Evolutionary conservation across 192 early-diverging fungal genomes (phyloP), one percentile per base, ranked within the genome.

Genomic region (Oehlia diaphana): DNA sequence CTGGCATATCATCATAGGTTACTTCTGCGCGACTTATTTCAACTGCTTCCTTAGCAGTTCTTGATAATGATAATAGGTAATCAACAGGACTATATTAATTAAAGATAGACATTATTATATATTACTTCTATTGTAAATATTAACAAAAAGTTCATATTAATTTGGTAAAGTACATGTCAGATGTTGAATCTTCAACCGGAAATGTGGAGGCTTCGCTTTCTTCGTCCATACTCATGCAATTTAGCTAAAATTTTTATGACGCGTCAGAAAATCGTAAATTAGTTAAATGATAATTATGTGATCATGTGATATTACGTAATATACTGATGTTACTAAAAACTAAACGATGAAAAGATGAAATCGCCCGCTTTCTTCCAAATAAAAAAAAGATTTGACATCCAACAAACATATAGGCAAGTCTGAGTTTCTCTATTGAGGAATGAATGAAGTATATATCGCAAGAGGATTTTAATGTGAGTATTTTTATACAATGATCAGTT

Each of bases 1-100:
- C 64, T 66, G 64, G 64, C 64, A 66, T 66, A 66, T 66, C 64
- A 31, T 66, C 28, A 66, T 66, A 66, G 5, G 28, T n/a, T 13
- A 33, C 12, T 33, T 66, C 21, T 5, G 21, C 64, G 28, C 64
- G 64, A 28, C 26, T 66, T 33, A 31, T 26, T 66, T 26, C 23
- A 4, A 66, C 31, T 16, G 64, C 9, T 33, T 66, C 4, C 14
- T 66, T 12, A 66, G 9, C 26, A 66, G 64, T 66, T 65, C 9
- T 28, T 28, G 64, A 28, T 13, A 63, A 63, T 21, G 62, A 63
- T 63, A 66, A 66, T 66, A 66, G 28, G 9, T 66, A 9, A 3
- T 66, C 64, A 1, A 31, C 23, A 8, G 23, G 26, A 26, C 64
- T 66, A 66, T 23, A 26, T 23, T 2, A 23, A 9, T 7, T 63